These are phyloP conservation scores for Leishmania mexicana DNA, from an alignment of 208 protist species.

Conservation along the genomic window DNA sequence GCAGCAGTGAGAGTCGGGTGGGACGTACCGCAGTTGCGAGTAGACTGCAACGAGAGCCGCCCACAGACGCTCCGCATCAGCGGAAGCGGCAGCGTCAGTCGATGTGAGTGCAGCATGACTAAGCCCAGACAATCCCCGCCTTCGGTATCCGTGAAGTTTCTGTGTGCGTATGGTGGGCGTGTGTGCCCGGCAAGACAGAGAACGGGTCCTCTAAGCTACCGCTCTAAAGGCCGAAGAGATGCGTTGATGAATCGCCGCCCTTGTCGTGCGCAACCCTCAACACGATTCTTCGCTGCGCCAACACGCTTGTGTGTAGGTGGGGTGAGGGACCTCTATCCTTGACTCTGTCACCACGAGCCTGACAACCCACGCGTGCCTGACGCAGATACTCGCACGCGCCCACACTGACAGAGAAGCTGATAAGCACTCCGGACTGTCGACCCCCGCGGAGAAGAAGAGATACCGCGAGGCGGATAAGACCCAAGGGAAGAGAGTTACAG, in stretches of 20 bases:
- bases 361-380: background rate
- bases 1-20: background rate
- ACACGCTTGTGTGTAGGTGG: background rate
- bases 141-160: background rate
- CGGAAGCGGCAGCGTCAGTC: background rate
- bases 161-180: background rate
- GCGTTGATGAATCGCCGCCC: background rate
- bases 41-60: background rate
- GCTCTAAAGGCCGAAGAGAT: background rate
- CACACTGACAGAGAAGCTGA: background rate
- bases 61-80: background rate
- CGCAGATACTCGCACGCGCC: background rate
- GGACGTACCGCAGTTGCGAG: background rate
- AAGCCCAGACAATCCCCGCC: no score
- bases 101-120: slow-evolving; percentile 4
- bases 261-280: background rate
- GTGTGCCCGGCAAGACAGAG: background rate
- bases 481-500: background rate
- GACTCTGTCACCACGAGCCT: background rate
- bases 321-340: background rate
- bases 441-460: background rate
- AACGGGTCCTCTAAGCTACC: background rate
- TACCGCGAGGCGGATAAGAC: background rate
- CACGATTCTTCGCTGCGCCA: background rate
- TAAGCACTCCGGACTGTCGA: background rate